A percentile compares a stretch with the other conserved stretches of the same genome.
Conservation (phyloP, 257 asterid species). For the Datura wrightii region DNA sequence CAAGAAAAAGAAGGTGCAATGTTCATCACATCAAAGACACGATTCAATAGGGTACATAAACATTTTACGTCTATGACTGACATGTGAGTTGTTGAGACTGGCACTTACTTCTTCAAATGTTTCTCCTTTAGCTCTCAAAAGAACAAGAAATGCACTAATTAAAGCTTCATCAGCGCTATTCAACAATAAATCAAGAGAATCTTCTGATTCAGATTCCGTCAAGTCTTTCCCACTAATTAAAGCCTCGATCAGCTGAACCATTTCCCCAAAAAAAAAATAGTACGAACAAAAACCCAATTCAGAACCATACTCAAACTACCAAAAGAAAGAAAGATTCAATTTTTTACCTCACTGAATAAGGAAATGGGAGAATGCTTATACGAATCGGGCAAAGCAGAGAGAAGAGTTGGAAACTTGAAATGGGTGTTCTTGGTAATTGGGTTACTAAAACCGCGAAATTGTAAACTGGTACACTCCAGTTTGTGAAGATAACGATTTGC, state of each 20-base stretch:
- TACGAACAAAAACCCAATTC: background rate
- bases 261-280: background rate
- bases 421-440: background rate
- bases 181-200: conserved; percentile 81
- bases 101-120: conserved; percentile 79
- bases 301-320: background rate
- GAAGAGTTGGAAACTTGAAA: background rate
- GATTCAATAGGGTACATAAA: too few species aligned
- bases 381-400: conserved; percentile 34
- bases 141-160: conserved; percentile 93
- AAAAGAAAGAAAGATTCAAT: background rate
- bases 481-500: background rate
- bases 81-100: background rate
- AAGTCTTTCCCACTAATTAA: conserved; percentile 78
- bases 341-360: conserved; percentile 35
- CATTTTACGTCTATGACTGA: background rate
- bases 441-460: conserved; percentile 20
- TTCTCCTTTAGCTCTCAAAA: conserved; percentile 95
- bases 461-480: background rate
- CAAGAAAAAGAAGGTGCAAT: too few species aligned
- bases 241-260: conserved; percentile 70
- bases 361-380: conserved; percentile 20
- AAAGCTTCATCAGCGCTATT: conserved; percentile 85
- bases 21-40: too few species aligned
- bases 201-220: conserved; percentile 84